Evolutionary conservation across 108 stramenopile species (phyloP).

Genomic region (Nannochloropsis salina): DNA sequence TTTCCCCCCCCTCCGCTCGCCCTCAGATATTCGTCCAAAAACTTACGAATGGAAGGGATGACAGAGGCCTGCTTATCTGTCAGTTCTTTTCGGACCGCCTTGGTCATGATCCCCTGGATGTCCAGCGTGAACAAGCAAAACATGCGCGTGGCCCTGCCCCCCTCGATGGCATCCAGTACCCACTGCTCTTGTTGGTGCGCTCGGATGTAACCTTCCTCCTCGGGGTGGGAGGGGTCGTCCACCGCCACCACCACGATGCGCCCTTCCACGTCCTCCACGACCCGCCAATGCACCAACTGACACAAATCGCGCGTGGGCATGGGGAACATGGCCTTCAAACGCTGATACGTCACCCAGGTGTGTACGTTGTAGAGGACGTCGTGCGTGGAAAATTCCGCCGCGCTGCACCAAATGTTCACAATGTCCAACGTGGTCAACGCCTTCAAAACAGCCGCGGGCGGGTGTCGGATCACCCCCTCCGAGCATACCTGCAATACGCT

Average conservation of each 20-base stretch:
- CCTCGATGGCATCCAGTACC: background rate
- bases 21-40: slow-evolving; percentile 20
- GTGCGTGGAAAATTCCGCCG: background rate
- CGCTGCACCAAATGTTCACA: background rate
- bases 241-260: slow-evolving; percentile 2
- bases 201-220: slow-evolving; percentile 11
- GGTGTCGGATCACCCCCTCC: background rate
- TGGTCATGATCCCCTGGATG: background rate
- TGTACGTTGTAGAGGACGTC: background rate
- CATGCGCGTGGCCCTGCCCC: background rate
- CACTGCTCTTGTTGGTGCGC: slow-evolving; percentile 19
- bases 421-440: background rate
- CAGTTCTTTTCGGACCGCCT: background rate
- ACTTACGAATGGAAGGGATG: background rate
- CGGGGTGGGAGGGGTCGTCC: background rate
- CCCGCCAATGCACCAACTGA: background rate
- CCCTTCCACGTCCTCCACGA: background rate
- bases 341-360: background rate
- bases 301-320: background rate
- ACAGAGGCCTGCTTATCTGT: background rate
- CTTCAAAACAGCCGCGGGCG: background rate
- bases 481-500: background rate
- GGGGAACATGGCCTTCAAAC: slow-evolving; percentile 6
- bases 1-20: background rate
- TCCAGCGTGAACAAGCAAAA: slow-evolving; percentile 14